Evolutionary conservation across 2,329 filamentous ascomycete species (phyloP).

Genomic region (Aspergillus ruber): DNA sequence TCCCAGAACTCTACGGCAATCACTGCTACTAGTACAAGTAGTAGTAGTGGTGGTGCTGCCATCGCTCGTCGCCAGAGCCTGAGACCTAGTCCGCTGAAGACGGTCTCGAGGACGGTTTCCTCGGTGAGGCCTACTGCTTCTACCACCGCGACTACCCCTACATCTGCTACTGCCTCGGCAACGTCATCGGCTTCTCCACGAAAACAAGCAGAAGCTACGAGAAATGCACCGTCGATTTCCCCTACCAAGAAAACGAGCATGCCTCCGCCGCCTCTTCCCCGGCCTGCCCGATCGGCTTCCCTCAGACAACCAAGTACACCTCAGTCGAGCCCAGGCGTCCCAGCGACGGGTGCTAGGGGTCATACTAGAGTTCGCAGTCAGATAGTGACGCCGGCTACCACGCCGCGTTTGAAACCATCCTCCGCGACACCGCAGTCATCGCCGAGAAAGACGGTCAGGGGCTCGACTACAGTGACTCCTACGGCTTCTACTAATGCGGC

Average conservation of each 20-base stretch:
- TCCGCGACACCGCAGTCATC: constrained; percentile 35
- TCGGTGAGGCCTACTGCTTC: constrained; percentile 10
- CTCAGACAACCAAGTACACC: constrained; percentile 24
- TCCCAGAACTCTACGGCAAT: background rate
- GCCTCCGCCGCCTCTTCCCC: constrained; percentile 23
- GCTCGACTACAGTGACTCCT: constrained; percentile 14
- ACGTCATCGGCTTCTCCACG: constrained; percentile 19
- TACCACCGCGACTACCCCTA: background rate
- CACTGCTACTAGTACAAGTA: background rate
- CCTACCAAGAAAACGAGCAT: constrained; percentile 25
- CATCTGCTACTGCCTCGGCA: constrained; percentile 5
- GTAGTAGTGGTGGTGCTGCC: background rate
- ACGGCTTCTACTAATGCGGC: constrained; percentile 3
- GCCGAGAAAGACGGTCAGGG: constrained; percentile 29
- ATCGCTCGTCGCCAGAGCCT: constrained; percentile 24
- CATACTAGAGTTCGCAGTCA: constrained; percentile 34
- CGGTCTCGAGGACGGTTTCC: constrained; percentile 1
- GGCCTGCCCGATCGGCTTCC: constrained; percentile 31
- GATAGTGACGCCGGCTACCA: constrained; percentile 16
- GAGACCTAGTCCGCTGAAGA: constrained; percentile 19
- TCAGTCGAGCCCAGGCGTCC: constrained; percentile 9
- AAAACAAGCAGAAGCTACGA: constrained; percentile 9
- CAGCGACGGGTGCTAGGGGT: constrained; percentile 11
- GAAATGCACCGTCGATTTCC: constrained; percentile 10
- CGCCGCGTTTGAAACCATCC: constrained; percentile 20